Evolutionary conservation across 2,329 filamentous ascomycete species (phyloP).

Genomic region (Teratosphaeria viscida): DNA sequence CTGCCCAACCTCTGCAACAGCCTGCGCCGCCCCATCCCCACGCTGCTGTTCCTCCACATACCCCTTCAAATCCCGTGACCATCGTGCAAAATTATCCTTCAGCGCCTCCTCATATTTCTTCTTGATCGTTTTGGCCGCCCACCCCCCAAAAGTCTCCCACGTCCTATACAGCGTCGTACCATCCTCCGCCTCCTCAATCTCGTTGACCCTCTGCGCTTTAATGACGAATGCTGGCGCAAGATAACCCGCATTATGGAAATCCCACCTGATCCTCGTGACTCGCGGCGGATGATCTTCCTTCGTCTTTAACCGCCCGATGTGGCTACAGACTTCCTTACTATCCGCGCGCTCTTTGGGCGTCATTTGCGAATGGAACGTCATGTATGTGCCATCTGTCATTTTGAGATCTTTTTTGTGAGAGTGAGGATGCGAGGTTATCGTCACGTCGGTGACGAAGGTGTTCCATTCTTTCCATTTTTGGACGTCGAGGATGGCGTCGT

Average conservation of each 20-base stretch:
- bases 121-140: conserved; percentile 30
- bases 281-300: conserved; percentile 3
- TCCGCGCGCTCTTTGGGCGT: conserved; percentile 16
- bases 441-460: conserved; percentile 34
- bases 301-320: conserved; percentile 19
- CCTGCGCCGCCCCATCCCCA: neutral
- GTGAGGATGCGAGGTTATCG: conserved; percentile 33
- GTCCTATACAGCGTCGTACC: conserved; percentile 27
- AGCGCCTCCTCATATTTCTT: conserved; percentile 32
- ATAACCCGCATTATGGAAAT: conserved; percentile 20
- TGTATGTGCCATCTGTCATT: conserved; percentile 31
- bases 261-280: conserved; percentile 24
- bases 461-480: conserved; percentile 40
- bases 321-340: conserved; percentile 26
- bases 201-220: conserved; percentile 34
- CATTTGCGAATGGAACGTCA: conserved; percentile 37
- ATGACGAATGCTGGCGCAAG: conserved; percentile 26
- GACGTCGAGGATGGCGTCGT: conserved; percentile 34
- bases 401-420: conserved; percentile 10
- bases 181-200: conserved; percentile 31
- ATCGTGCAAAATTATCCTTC: conserved; percentile 29
- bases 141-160: conserved; percentile 37
- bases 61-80: conserved; percentile 32
- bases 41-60: conserved; percentile 27
- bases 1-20: neutral